Percentiles rank a stretch among this genome's conserved stretches.
Evolutionary conservation across 1,139 yeast species (phyloP).

Genomic region (Suhomyces panamericanus): DNA sequence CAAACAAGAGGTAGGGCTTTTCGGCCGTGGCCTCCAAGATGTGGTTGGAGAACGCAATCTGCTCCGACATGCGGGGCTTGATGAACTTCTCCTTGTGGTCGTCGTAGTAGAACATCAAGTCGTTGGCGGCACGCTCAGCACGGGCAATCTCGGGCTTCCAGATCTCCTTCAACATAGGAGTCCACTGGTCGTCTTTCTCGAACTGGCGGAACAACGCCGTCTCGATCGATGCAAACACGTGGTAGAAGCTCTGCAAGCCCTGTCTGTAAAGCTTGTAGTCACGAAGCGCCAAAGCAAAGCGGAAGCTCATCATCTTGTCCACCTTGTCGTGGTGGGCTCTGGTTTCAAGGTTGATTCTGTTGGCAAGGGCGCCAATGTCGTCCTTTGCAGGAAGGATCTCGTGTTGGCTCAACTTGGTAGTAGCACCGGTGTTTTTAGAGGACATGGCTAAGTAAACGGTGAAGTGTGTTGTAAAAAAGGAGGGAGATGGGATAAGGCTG

Average conservation of each 20-base stretch:
- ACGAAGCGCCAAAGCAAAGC: constrained; percentile 72
- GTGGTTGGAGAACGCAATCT: constrained; percentile 62
- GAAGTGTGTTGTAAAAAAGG: neutral
- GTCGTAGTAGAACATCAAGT: constrained; percentile 66
- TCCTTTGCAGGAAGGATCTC: constrained; percentile 71
- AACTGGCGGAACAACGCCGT: constrained; percentile 51
- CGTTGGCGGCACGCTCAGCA: constrained; percentile 55
- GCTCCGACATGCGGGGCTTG: constrained; percentile 58
- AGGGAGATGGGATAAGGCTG: constrained; percentile 1
- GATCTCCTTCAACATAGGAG: constrained; percentile 48
- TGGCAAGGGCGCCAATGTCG: constrained; percentile 79
- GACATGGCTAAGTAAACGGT: neutral
- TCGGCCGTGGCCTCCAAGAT: constrained; percentile 53
- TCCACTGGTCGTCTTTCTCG: constrained; percentile 42
- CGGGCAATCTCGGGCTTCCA: constrained; percentile 77
- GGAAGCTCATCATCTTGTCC: constrained; percentile 66
- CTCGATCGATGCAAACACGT: constrained; percentile 71
- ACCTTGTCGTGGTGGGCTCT: constrained; percentile 65
- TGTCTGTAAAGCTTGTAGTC: constrained; percentile 78
- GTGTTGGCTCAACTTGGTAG: constrained; percentile 44
- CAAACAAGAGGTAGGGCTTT: constrained; percentile 71
- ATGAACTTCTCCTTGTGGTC: constrained; percentile 55
- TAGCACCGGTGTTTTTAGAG: constrained; percentile 22
- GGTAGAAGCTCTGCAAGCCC: constrained; percentile 77
- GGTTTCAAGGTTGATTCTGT: constrained; percentile 73